Conservation (phyloP, 305 asterid species). For the Fraxinus angustifolia region DNA sequence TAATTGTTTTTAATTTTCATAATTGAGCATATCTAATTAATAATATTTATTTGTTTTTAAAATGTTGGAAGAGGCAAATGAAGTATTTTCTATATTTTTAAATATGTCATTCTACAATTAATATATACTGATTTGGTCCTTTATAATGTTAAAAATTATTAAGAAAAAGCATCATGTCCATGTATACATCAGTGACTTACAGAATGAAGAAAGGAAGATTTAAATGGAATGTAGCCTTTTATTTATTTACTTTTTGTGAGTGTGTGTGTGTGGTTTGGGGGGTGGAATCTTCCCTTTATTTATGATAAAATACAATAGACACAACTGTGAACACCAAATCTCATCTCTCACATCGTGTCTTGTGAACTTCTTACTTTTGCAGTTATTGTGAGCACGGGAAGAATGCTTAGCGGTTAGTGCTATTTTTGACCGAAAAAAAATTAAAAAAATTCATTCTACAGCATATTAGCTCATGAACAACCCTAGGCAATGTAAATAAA, state of each 20-base stretch:
- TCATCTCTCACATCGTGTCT: neutral
- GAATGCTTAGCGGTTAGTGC: neutral
- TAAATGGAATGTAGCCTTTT: neutral
- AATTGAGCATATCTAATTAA: neutral
- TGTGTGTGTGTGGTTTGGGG: neutral
- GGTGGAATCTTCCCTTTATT: neutral
- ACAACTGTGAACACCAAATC: neutral
- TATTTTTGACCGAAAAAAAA: neutral
- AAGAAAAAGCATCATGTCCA: neutral
- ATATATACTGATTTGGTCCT: neutral
- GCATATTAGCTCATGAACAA: neutral
- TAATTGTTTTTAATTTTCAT: neutral
- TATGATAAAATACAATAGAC: neutral
- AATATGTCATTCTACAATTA: no score
- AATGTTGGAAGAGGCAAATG: neutral
- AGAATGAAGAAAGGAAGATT: neutral
- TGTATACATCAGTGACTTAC: neutral
- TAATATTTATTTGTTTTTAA: neutral
- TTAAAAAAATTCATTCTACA: neutral
- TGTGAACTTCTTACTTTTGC: neutral
- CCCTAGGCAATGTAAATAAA: neutral
- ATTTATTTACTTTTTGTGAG: neutral
- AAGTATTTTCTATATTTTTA: neutral
- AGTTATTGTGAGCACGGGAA: neutral
- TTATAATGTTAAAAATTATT: neutral